Conservation (phyloP, 441 rosid genomes). For the Rhodomyrtus psidioides region DNA sequence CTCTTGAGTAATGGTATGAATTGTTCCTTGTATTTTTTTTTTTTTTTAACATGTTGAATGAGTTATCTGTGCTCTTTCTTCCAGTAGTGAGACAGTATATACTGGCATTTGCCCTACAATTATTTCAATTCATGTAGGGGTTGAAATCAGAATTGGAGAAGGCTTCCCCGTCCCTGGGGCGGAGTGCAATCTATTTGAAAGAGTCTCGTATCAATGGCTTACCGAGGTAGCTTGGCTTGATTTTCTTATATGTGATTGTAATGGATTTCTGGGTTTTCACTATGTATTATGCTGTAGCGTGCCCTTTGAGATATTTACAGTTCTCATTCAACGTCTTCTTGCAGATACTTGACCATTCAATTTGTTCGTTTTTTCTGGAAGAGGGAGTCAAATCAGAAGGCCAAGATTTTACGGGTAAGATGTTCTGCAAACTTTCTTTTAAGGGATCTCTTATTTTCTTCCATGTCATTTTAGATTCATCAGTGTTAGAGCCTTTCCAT, state of each 20-base stretch:
- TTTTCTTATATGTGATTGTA: neutral
- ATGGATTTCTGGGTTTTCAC: neutral
- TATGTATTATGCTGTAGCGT: neutral
- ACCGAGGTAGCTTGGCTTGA: conserved; percentile 45
- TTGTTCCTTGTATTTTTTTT: neutral
- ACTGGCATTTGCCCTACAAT: neutral
- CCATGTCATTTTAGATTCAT: neutral
- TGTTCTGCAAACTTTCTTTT: neutral
- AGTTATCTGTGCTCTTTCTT: neutral
- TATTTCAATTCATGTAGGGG: conserved; percentile 30
- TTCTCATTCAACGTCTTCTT: neutral
- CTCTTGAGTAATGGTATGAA: neutral
- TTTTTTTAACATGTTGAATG: neutral
- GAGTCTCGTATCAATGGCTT: conserved; percentile 74
- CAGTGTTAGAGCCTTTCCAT: neutral
- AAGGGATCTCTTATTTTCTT: neutral
- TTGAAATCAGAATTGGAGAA: conserved; percentile 90
- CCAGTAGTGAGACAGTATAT: neutral
- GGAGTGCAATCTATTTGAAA: conserved; percentile 74
- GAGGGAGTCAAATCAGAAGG: conserved; percentile 98
- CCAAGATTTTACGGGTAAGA: conserved; percentile 86
- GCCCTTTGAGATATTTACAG: neutral
- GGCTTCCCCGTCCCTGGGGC: conserved; percentile 77
- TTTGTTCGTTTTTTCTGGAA: conserved; percentile 99
- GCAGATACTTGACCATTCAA: conserved; percentile 93